Percentiles rank a stretch among this genome's conserved stretches.
Conservation (phyloP, 768 basidiomycete genomes). For the Boletellus emodensis region DNA sequence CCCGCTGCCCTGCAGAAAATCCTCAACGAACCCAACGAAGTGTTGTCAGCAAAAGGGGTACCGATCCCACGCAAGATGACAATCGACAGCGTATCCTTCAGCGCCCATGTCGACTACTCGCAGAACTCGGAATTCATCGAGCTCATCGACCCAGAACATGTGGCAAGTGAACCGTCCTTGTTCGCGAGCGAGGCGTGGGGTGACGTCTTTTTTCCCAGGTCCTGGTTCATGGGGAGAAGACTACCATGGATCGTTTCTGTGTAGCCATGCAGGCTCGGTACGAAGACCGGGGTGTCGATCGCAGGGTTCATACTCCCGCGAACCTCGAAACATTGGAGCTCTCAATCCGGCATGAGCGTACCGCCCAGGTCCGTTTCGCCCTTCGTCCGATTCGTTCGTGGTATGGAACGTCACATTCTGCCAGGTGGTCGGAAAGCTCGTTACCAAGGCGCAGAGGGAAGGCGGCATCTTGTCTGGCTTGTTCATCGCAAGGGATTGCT, state of each 20-base stretch:
- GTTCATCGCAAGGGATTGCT: slow-evolving; percentile 87
- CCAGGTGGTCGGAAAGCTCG: slow-evolving; percentile 86
- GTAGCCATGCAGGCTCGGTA: slow-evolving; percentile 80
- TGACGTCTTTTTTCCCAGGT: slow-evolving; percentile 44
- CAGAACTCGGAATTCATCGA: slow-evolving; percentile 98
- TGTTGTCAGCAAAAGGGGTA: slow-evolving; percentile 65
- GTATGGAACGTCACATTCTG: neutral
- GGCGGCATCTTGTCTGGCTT: slow-evolving; percentile 77
- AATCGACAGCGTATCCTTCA: slow-evolving; percentile 92
- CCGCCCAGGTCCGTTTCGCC: slow-evolving; percentile 68
- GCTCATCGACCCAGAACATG: slow-evolving; percentile 81
- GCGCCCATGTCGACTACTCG: slow-evolving; percentile 92
- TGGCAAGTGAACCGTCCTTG: slow-evolving; percentile 47
- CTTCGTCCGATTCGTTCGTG: neutral
- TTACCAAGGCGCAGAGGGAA: slow-evolving; percentile 64
- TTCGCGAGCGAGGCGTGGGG: neutral
- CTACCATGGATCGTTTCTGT: slow-evolving; percentile 82
- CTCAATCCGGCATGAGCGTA: slow-evolving; percentile 81
- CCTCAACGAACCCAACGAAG: slow-evolving; percentile 89
- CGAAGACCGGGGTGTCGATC: slow-evolving; percentile 82
- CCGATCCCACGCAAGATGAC: slow-evolving; percentile 84
- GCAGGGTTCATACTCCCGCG: slow-evolving; percentile 89
- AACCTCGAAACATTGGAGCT: slow-evolving; percentile 86
- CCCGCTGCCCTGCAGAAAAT: slow-evolving; percentile 59
- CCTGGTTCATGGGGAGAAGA: slow-evolving; percentile 91